Evolutionary conservation across 306 rosid species (phyloP).

Genomic region (Vigna nakashimae): DNA sequence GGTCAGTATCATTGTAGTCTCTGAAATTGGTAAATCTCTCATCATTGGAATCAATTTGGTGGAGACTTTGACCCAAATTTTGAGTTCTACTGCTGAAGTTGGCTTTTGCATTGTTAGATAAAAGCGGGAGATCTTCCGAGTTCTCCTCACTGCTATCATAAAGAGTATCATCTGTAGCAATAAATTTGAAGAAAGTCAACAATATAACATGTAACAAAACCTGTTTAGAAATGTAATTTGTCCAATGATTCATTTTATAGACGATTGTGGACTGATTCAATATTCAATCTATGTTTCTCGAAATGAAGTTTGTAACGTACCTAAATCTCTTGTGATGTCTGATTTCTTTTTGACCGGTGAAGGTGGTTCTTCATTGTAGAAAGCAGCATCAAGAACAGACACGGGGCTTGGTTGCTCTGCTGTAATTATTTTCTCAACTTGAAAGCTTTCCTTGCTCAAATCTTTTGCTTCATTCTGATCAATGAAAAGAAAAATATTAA

Average conservation of each 20-base stretch:
- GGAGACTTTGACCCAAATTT: constrained; percentile 56
- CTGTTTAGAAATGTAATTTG: constrained; percentile 10
- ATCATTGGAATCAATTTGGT: constrained; percentile 43
- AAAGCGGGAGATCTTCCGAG: constrained; percentile 46
- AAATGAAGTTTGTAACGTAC: constrained; percentile 44
- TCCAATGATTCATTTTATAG: constrained; percentile 16
- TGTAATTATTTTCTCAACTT: constrained; percentile 53
- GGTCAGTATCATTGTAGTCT: constrained; percentile 62
- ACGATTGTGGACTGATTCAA: constrained; percentile 5
- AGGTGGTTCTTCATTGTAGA: constrained; percentile 90
- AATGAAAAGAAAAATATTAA: constrained; percentile 41
- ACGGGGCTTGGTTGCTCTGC: constrained; percentile 92
- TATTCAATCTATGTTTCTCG: constrained; percentile 9
- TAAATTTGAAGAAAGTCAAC: constrained; percentile 47
- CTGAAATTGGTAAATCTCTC: constrained; percentile 47
- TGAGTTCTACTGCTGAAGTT: constrained; percentile 50
- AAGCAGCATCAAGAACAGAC: constrained; percentile 90
- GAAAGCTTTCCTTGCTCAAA: constrained; percentile 45
- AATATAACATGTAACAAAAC: neutral
- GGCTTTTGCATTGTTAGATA: constrained; percentile 43
- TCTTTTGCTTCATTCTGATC: constrained; percentile 57
- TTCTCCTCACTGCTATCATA: constrained; percentile 54
- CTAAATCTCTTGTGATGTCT: constrained; percentile 67
- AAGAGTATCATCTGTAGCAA: constrained; percentile 63
- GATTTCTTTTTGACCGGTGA: constrained; percentile 89